Evolutionary conservation across 176 grass and related monocot species (phyloP).

Genomic region (Phragmites australis): DNA sequence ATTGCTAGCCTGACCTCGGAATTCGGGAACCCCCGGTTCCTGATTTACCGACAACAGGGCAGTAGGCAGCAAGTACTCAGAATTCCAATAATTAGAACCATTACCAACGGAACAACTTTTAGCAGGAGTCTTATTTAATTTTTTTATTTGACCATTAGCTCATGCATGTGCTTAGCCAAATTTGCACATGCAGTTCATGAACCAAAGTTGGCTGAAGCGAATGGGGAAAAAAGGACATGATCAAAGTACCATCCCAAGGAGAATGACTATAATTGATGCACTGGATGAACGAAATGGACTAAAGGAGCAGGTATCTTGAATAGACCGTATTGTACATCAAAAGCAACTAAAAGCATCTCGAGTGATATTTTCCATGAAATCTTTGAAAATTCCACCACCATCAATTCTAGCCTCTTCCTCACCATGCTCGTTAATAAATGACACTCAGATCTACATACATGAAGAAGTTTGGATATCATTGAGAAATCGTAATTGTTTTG

Average conservation of each 20-base stretch:
- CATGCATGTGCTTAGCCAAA: no score
- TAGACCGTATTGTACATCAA: conserved; percentile 90
- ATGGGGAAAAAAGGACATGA: not conserved
- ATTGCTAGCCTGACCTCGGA: no score
- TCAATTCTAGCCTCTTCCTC: conserved; percentile 97
- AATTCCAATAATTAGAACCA: no score
- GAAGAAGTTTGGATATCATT: conserved; percentile 30
- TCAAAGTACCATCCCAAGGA: conserved; percentile 84
- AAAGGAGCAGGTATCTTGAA: conserved; percentile 70
- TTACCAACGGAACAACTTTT: no score
- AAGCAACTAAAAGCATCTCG: conserved; percentile 91
- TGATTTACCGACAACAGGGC: no score
- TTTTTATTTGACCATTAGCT: no score
- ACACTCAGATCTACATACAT: conserved; percentile 77
- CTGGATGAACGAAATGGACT: conserved; percentile 15
- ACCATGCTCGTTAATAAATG: conserved; percentile 86
- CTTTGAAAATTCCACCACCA: conserved; percentile 98
- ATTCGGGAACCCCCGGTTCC: no score
- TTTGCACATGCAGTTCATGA: no score
- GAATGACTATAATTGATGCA: conserved; percentile 15
- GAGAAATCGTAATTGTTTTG: not conserved
- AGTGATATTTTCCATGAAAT: conserved; percentile 99
- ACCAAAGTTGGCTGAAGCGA: no score
- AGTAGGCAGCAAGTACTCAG: no score
- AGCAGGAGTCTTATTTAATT: no score